Base-by-base conservation (phyloP, 768 basidiomycete species). In the Mycena alexandri region DNA sequence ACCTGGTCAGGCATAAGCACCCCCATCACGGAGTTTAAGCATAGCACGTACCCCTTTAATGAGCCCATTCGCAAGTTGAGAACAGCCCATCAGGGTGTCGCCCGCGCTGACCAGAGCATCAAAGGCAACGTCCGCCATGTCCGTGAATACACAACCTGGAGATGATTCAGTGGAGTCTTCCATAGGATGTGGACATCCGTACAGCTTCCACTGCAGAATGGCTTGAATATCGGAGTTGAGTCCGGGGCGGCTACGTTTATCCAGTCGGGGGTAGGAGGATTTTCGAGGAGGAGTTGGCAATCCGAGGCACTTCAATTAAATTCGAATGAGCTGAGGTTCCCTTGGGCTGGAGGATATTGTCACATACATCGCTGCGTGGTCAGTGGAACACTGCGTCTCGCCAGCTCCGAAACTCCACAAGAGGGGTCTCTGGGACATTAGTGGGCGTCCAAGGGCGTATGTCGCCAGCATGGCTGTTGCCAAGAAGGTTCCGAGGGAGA, bases 121-220 rank as follows among this genome's bases (percentile, higher is more conserved):
- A 1, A 44, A 42, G 6, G 60, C 16, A 5, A 62, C 34, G 54
- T 58, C 47, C 2, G 10, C 1, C 7, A 59, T 61, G 25, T 69
- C 50, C 22, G 68, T 69, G 50, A 65, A 69, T 0, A 69, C 5
- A 36, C 68, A 69, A 43, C 68, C 68, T 69, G 33, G 0, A 24
- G 5, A 25, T 0, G 21, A 12, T 5, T 51, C 11, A 43, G 12
- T 17, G 51, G n/a, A 6, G 7, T 11, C 29, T 42, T 14, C 21
- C 24, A 11, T 3, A 13, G 8, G 36, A 16, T 4, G 24, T 33
- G 5, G 17, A 4, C 13, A 5, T 14, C 42, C 68, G 25, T 41
- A 69, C 68, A 69, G 54, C 54, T 69, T n/a, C n/a, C 63, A n/a
- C 33, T 36, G 44, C 68, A 69, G 22, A 69, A 62, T 3, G 63